These are phyloP conservation scores for Lineolata rhizophorae DNA, from an alignment of 495 filamentous ascomycete genomes.

Conservation along the genomic window DNA sequence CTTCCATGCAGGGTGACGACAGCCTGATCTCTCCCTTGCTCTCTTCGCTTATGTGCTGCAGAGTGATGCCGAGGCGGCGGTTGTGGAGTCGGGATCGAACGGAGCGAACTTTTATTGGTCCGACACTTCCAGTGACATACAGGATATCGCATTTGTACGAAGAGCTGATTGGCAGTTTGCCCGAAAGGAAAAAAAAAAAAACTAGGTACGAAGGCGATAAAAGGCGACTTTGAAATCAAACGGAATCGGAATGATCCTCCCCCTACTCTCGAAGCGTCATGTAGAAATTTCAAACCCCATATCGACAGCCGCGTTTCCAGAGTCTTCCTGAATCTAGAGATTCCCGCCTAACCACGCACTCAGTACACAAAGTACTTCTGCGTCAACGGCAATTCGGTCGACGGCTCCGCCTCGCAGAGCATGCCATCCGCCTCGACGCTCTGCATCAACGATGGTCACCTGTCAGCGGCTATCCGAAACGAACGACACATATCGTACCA, in stretches of 20 bases:
- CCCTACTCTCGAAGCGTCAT: not conserved
- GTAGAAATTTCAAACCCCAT: not conserved
- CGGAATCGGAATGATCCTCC: not conserved
- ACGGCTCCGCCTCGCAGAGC: constrained; percentile 55
- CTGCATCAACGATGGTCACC: constrained; percentile 11
- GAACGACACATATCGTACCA: not conserved
- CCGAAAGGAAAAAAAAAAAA: too few relatives aligned
- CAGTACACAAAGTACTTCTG: constrained; percentile 68
- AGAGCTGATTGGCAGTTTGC: too few relatives aligned
- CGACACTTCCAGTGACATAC: too few relatives aligned
- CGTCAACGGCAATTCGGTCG: constrained; percentile 49
- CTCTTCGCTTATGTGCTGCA: too few relatives aligned
- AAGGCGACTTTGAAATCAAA: not conserved
- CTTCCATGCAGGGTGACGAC: too few relatives aligned
- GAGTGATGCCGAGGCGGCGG: too few relatives aligned
- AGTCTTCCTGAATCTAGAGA: not conserved
- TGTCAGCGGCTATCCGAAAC: constrained; percentile 1
- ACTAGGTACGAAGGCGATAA: too few relatives aligned
- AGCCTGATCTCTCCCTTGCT: too few relatives aligned
- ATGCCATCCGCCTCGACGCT: constrained; percentile 71
- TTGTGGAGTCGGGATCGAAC: too few relatives aligned
- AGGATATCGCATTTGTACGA: too few relatives aligned
- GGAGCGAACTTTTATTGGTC: too few relatives aligned
- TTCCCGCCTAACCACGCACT: constrained; percentile 3
- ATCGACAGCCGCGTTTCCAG: not conserved